Percentiles rank a stretch among this genome's conserved stretches.
These are phyloP conservation scores for Amanita brunnescens DNA, from an alignment of 768 basidiomycete species.

Conservation along the genomic window DNA sequence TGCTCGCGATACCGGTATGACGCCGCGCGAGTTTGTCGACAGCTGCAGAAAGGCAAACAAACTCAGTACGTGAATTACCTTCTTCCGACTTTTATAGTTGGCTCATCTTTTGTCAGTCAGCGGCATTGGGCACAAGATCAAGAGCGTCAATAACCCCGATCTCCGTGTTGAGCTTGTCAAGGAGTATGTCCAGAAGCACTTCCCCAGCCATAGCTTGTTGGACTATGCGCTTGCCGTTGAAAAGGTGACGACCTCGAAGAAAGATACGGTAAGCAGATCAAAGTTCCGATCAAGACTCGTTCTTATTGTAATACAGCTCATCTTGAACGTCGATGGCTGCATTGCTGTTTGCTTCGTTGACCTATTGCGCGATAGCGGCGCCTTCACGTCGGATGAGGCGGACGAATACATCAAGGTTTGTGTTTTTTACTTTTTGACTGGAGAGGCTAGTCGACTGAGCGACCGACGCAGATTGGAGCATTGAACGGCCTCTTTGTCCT, in stretches of 20 bases:
- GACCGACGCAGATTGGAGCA: slow-evolving; percentile 57
- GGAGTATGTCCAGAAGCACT: slow-evolving; percentile 91
- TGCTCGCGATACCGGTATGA: slow-evolving; percentile 85
- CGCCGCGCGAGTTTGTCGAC: slow-evolving; percentile 98
- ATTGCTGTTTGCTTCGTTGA: slow-evolving; percentile 97
- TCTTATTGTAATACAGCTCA: slow-evolving; percentile 40
- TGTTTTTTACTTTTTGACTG: neutral
- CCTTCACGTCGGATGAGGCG: slow-evolving; percentile 93
- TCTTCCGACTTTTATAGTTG: slow-evolving; percentile 2
- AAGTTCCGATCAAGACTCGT: neutral
- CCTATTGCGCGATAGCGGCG: slow-evolving; percentile 83
- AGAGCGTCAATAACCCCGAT: slow-evolving; percentile 95
- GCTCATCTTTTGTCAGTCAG: slow-evolving; percentile 44
- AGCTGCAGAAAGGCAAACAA: slow-evolving; percentile 88
- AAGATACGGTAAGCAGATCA: slow-evolving; percentile 65
- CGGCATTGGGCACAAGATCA: slow-evolving; percentile 99
- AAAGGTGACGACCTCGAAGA: slow-evolving; percentile 96
- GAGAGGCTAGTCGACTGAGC: neutral
- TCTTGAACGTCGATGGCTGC: slow-evolving; percentile 94
- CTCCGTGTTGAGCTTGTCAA: slow-evolving; percentile 89
- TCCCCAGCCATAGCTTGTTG: slow-evolving; percentile 88
- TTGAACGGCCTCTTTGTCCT: slow-evolving; percentile 97
- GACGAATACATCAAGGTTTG: slow-evolving; percentile 88
- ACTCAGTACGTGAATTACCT: slow-evolving; percentile 49
- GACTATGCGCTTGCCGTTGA: slow-evolving; percentile 96